Base-by-base conservation (phyloP, 2,329 filamentous ascomycete genomes). In the Aspergillus neoniger region DNA sequence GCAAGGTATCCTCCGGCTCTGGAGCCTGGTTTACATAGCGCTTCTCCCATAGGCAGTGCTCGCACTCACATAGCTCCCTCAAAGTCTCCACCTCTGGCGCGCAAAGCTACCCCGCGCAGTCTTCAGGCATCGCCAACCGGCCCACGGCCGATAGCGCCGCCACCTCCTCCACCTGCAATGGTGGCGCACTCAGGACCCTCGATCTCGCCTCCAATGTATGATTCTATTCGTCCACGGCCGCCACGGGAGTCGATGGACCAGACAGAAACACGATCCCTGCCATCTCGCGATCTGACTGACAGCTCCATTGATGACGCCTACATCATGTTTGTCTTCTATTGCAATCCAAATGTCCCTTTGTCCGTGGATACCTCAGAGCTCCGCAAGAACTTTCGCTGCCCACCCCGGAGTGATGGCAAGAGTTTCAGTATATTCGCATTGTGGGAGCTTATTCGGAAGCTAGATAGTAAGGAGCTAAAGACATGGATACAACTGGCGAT, bases 401-500 rank as follows among this genome's bases (percentile, higher is more conserved):
- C 91, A 1, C 93, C 93, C 4, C 92, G 89, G 71, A 96, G 92
- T 72, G 92, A 94, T 68, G 91, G 91, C 62, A 96, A 96, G 76
- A 87, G 83, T 61, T 97, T 96, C 73, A 90, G 87, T 70, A 90
- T 90, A 0, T 96, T 86, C 74, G 81, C 81, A 7, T 80, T 97
- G 19, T 96, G 88, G 73, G 85, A 91, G 70, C 83, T 97, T 55
- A 91, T 97, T 70, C 83, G 85, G 64, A 88, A 89, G 74, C 85
- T 96, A 55, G 90, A 96, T 65, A 80, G 81, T 21, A 93, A 91
- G 71, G 91, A 96, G 70, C 88, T 97, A 74, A 95, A 93, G 76
- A 96, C 92, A 0, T 97, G 93, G 93, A 91, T 90, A 43, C 91
- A 96, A 73, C 74, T 97, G 67, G 93, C 91, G 0, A 85, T 93